phyloP scores from a whole-genome alignment of 805 yeast species.

The Starmerella khaoyaiensis region DNA sequence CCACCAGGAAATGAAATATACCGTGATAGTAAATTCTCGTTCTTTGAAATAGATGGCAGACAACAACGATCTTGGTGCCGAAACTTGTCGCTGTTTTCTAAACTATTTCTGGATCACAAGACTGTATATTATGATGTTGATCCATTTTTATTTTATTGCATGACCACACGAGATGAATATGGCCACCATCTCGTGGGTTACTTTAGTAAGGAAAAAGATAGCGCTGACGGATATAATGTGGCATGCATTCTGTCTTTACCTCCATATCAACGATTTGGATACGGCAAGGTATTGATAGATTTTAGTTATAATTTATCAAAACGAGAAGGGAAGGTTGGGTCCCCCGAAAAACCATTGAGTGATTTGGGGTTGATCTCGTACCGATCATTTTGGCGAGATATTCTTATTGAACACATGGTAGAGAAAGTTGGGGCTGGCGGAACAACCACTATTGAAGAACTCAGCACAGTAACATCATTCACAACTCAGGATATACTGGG shows the following conservation, averaged over 20 bases:
- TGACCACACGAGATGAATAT: conserved; percentile 77
- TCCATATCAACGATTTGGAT: conserved; percentile 91
- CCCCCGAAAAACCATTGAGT: conserved; percentile 94
- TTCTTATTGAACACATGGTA: conserved; percentile 58
- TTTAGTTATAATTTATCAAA: conserved; percentile 84
- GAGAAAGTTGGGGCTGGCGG: conserved; percentile 45
- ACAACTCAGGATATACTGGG: conserved; percentile 92
- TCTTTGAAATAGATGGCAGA: conserved; percentile 94
- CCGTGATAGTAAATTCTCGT: conserved; percentile 81
- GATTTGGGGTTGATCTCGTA: conserved; percentile 88
- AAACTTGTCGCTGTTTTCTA: conserved; percentile 78
- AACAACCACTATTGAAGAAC: conserved; percentile 74
- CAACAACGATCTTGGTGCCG: conserved; percentile 96
- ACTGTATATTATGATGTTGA: conserved; percentile 95
- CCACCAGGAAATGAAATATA: conserved; percentile 99
- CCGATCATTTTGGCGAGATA: conserved; percentile 94
- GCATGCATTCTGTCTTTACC: conserved; percentile 96
- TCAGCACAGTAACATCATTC: conserved; percentile 77
- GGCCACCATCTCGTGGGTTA: conserved; percentile 97
- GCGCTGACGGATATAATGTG: conserved; percentile 87
- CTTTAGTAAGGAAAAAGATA: conserved; percentile 92
- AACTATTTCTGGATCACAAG: conserved; percentile 87
- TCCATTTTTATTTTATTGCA: conserved; percentile 89
- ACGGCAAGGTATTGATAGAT: conserved; percentile 80
- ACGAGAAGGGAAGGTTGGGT: conserved; percentile 81